Evolutionary conservation across 192 early-diverging fungal species (phyloP).

Genomic region (Phycomyces nitens): DNA sequence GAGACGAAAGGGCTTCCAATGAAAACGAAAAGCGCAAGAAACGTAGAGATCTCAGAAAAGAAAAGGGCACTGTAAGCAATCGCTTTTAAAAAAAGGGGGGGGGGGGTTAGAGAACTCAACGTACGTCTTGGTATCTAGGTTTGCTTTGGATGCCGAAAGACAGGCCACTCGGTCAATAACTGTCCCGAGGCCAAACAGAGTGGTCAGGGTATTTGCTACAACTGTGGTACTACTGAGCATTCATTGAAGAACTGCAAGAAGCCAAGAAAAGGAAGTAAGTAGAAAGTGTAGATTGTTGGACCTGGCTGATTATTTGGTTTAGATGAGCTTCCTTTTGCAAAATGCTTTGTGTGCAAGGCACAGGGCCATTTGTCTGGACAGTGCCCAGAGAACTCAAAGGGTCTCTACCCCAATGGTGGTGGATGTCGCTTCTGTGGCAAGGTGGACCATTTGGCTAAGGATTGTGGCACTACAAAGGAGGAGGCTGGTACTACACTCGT

Average conservation of each 20-base stretch:
- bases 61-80: conserved; percentile 3
- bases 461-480: conserved; percentile 72
- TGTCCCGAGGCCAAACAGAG: conserved; percentile 63
- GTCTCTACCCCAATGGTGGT: conserved; percentile 89
- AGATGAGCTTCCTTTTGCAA: conserved; percentile 70
- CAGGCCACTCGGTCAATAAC: conserved; percentile 79
- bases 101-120: no score
- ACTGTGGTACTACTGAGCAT: conserved; percentile 85
- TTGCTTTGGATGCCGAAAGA: conserved; percentile 84
- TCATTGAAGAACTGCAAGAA: conserved; percentile 74
- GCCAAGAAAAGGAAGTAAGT: conserved; percentile 39
- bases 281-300: neutral
- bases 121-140: no score
- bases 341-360: conserved; percentile 84
- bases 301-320: neutral
- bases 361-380: conserved; percentile 77
- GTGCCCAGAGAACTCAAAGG: conserved; percentile 87
- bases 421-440: conserved; percentile 86
- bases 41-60: conserved; percentile 2
- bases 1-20: neutral
- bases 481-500: conserved; percentile 52
- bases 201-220: conserved; percentile 75
- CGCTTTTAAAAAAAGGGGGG: no score
- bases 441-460: conserved; percentile 77
- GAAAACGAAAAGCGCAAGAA: conserved; percentile 13